These are phyloP conservation scores for Metschnikowia colocasiae DNA, from an alignment of 805 yeast species.

Conservation along the genomic window DNA sequence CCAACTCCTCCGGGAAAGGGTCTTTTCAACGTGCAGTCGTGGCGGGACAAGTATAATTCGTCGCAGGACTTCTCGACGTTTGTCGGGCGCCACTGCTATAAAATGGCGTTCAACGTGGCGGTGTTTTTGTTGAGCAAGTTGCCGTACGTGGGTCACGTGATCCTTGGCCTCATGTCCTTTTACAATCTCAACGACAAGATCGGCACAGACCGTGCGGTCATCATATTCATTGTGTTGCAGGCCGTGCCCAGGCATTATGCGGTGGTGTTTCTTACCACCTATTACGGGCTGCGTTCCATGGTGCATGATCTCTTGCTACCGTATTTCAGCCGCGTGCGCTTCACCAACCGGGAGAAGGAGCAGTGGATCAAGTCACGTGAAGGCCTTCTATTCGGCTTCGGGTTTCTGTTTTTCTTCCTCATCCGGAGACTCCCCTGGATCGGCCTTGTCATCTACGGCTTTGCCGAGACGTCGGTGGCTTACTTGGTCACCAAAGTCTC, in stretches of 20 bases:
- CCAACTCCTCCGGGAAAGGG: neutral
- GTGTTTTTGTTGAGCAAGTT: constrained; percentile 33
- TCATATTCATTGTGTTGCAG: constrained; percentile 33
- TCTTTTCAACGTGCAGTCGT: neutral
- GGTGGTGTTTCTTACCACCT: constrained; percentile 38
- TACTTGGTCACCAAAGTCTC: constrained; percentile 51
- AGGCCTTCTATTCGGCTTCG: constrained; percentile 56
- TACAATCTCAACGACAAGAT: constrained; percentile 40
- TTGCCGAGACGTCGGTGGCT: constrained; percentile 53
- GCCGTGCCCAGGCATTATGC: constrained; percentile 34
- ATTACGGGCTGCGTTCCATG: constrained; percentile 45
- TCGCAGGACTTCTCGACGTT: constrained; percentile 22
- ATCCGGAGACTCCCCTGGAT: constrained; percentile 41
- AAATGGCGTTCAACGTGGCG: constrained; percentile 25
- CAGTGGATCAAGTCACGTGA: constrained; percentile 52
- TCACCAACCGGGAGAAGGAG: constrained; percentile 37
- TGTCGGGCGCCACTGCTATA: constrained; percentile 17
- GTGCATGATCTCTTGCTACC: constrained; percentile 47
- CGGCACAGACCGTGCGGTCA: constrained; percentile 44
- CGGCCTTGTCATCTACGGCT: constrained; percentile 46
- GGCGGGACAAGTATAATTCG: constrained; percentile 12
- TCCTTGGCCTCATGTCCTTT: constrained; percentile 43
- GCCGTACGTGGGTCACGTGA: constrained; percentile 42
- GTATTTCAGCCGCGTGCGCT: constrained; percentile 46
- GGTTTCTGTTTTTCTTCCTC: constrained; percentile 43